A percentile compares a stretch with the other conserved stretches of the same genome.
Evolutionary conservation across 192 early-diverging fungal genomes (phyloP).

Genomic region (Coemansia sp.): DNA sequence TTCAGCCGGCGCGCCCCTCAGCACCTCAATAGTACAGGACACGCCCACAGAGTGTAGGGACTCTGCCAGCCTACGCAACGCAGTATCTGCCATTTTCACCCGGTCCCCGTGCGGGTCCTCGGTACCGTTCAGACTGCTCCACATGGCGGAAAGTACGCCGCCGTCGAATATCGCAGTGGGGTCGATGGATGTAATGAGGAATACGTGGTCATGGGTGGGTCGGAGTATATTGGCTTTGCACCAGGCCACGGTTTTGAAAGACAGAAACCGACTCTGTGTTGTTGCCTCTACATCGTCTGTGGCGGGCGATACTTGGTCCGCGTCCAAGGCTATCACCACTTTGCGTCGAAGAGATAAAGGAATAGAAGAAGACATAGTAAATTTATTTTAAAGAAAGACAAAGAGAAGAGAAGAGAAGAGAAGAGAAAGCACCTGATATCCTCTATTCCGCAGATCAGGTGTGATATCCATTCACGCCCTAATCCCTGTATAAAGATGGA

Average conservation of each 20-base stretch:
- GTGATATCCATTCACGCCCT: background rate
- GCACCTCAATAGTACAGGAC: slow-evolving; percentile 23
- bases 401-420: slow-evolving; percentile 1
- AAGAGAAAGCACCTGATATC: background rate
- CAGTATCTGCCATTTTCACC: slow-evolving; percentile 16
- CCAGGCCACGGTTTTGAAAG: slow-evolving; percentile 51
- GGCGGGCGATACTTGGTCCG: slow-evolving; percentile 19
- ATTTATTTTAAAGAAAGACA: background rate
- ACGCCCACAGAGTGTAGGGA: slow-evolving; percentile 20
- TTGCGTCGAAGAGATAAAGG: slow-evolving; percentile 52
- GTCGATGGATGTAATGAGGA: slow-evolving; percentile 34
- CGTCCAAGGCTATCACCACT: slow-evolving; percentile 47
- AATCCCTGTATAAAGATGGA: background rate
- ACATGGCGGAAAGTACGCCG: slow-evolving; percentile 18
- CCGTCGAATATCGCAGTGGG: slow-evolving; percentile 1
- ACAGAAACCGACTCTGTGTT: slow-evolving; percentile 17
- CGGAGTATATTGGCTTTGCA: slow-evolving; percentile 48
- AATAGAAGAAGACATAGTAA: slow-evolving; percentile 19
- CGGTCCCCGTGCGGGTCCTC: slow-evolving; percentile 19
- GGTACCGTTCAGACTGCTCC: slow-evolving; percentile 30
- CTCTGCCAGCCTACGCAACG: slow-evolving; percentile 16
- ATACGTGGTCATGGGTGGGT: slow-evolving; percentile 40
- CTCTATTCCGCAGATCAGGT: background rate
- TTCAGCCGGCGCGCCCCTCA: slow-evolving; percentile 15
- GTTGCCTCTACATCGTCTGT: background rate